Base-by-base conservation (phyloP, 176 grass and related monocot genomes). In the Puccinellia tenuiflora region DNA sequence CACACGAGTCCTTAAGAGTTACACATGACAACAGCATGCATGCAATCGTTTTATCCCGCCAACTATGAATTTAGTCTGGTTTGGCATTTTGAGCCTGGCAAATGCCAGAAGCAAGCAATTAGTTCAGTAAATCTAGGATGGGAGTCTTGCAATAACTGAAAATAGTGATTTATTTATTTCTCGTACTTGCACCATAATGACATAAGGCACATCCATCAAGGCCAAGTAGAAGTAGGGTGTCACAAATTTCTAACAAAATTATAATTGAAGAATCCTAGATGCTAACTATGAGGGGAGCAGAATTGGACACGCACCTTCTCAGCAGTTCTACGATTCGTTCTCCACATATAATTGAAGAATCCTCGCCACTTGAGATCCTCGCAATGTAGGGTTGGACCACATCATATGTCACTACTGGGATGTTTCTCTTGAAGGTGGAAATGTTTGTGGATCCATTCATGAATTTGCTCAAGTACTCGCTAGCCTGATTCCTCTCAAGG, bases 291-390 rank as follows among this genome's bases (percentile, higher is more conserved):
- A 40, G 60, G 34, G 43, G 12, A 83, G 53, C 24, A 69, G 67
- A 24, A 70, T 70, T 45, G 76, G 54, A 80, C 28, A 24, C 48
- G 16, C 43, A 95, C 92, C 92, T 95, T 90, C 81, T 90, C 43
- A 90, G 75, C 68, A 95, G 79, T 69, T 95, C 90, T 31, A 86
- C 46, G 29, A 95, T 92, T 48, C 25, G 45, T 50, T 86, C 84
- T 75, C 90, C 90, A 21, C 87, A 95, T 83, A 95, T 67, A 86
- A 95, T 84, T n/a, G 92, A 95, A 74, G 92, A 95, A 67, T 78
- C 68, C 75, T 88, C 85, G 22, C 90, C 87, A 83, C 64, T 77
- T 10, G 90, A 71, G 64, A 95, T 88, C 90, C 85, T 92, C 30
- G 50, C 24, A 85, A 95, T 88, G 80, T 92, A 95, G 2, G 90